Evolutionary conservation across 2,329 filamentous ascomycete genomes (phyloP), one percentile per base, ranked within the genome.

Genomic region (Hymenoscyphus infarciens): DNA sequence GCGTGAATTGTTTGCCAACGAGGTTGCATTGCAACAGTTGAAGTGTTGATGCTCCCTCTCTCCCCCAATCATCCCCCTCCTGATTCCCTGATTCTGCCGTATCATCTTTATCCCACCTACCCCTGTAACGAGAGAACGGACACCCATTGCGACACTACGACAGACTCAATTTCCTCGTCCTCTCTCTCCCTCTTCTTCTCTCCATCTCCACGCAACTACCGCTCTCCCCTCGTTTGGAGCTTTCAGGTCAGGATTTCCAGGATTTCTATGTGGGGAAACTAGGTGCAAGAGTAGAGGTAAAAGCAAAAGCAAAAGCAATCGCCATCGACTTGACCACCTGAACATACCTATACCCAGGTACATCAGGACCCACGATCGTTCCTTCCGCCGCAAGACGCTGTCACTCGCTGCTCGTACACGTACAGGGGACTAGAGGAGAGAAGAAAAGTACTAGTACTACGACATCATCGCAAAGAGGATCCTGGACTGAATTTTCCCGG

Each of bases 351-450:
- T 13, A 15, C 52, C 2, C 19, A 13, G 52, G 31, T 13, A 10
- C 52, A 27, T 29, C n/a, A 15, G 29, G 29, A 15, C 52, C 52
- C 52, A 55, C 52, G 52, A 55, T 31, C 52, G 52, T 55, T 55
- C 42, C n/a, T 49, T 49, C 42, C 42, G 5, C 19, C n/a, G 15
- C 16, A 7, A 42, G 6, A 10, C 13, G 4, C 42, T 22, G 42
- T 49, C 42, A 49, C 42, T 49, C 42, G 42, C 42, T 49, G 10
- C 42, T 19, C 19, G 42, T 15, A 49, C 42, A 49, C 19, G n/a
- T 49, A 49, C 42, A 49, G 42, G 42, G 42, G 3, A 4, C 16
- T 22, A 49, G 8, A 22, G 19, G 25, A 22, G 19, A 22, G 19
- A 22, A 49, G 42, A 7, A 49, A 22, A 49, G 33, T 35, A 35